A percentile compares a stretch with the other conserved stretches of the same genome.
Evolutionary conservation across 2,329 filamentous ascomycete species (phyloP).

Genomic region (Paecilomyces fulvus): DNA sequence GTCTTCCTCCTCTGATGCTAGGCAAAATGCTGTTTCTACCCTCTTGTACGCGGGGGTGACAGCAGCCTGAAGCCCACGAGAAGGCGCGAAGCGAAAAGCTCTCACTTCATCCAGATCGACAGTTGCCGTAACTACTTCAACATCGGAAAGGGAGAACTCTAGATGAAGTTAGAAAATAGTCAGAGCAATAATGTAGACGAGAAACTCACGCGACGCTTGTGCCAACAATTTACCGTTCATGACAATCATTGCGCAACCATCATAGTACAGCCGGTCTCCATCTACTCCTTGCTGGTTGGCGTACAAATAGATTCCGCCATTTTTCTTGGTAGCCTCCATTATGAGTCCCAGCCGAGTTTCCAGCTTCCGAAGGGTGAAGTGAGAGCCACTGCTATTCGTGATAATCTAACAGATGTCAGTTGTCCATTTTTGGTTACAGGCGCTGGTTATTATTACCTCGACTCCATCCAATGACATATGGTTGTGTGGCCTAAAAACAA

Average conservation of each 20-base stretch:
- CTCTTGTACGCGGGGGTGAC: conserved; percentile 16
- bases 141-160: conserved; percentile 35
- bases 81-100: conserved; percentile 14
- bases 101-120: conserved; percentile 64
- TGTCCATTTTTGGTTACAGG: neutral
- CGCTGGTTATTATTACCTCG: conserved; percentile 54
- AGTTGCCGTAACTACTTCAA: conserved; percentile 56
- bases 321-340: conserved; percentile 47
- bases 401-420: neutral
- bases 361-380: conserved; percentile 61
- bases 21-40: conserved; percentile 19
- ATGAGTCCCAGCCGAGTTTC: conserved; percentile 55
- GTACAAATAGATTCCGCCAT: conserved; percentile 36
- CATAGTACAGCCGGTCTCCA: conserved; percentile 51
- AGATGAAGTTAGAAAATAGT: neutral
- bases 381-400: conserved; percentile 39
- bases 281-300: conserved; percentile 49
- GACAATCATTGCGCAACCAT: conserved; percentile 55
- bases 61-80: conserved; percentile 20
- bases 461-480: conserved; percentile 57
- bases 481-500: conserved; percentile 37
- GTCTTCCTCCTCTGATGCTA: conserved; percentile 13
- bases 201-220: neutral
- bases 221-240: conserved; percentile 41
- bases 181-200: neutral